phyloP scores from a whole-genome alignment of 2,329 filamentous ascomycete species.

The Myriosclerotinia scirpicola region DNA sequence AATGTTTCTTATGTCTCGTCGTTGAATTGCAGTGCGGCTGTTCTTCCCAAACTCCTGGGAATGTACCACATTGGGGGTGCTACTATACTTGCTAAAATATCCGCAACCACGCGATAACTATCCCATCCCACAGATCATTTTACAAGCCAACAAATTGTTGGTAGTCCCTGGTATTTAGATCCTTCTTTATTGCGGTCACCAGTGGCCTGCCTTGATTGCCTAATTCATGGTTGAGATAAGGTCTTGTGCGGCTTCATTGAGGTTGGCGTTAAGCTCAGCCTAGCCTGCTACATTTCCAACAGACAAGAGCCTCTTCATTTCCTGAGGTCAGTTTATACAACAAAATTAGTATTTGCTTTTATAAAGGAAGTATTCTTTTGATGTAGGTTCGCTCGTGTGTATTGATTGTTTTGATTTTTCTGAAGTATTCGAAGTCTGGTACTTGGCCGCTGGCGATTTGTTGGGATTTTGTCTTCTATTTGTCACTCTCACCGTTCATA shows the following conservation, averaged over 20 bases:
- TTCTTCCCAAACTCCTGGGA: background rate
- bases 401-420: background rate
- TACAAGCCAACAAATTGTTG: constrained; percentile 1
- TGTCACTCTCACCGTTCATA: too few species aligned
- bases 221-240: background rate
- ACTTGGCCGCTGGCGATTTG: background rate
- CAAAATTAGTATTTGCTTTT: background rate
- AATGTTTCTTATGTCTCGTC: background rate
- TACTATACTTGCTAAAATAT: background rate
- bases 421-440: constrained; percentile 6
- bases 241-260: background rate
- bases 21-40: background rate
- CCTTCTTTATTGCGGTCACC: background rate
- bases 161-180: too few species aligned
- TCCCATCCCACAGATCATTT: background rate
- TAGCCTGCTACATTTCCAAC: background rate
- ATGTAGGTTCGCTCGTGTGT: background rate
- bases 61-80: background rate
- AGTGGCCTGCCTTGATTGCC: background rate
- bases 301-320: background rate
- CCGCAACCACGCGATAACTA: background rate
- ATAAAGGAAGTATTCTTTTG: too few species aligned
- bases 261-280: constrained; percentile 17
- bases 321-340: background rate
- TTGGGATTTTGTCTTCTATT: too few species aligned